phyloP scores from a whole-genome alignment of 257 asterid species.

The Przewalskia tangutica region DNA sequence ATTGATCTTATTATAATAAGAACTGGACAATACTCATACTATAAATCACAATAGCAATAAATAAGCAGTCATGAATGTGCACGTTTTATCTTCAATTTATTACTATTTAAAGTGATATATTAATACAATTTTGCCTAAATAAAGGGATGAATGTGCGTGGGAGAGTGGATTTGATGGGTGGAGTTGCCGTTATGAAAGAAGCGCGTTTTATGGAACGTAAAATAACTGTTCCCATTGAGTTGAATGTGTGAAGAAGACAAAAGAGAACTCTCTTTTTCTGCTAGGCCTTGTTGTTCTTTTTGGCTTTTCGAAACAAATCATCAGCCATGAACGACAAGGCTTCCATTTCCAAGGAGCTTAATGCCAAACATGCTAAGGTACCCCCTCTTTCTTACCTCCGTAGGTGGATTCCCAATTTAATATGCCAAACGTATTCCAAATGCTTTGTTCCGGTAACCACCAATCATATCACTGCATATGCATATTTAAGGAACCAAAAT shows the following conservation, averaged over 20 bases:
- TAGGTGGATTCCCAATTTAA: too few species aligned
- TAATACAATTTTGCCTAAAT: too few species aligned
- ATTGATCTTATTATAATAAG: too few species aligned
- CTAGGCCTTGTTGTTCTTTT: background rate
- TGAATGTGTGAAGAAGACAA: background rate
- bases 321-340: constrained; percentile 70
- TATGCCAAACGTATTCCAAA: too few species aligned
- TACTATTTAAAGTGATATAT: too few species aligned
- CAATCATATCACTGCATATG: too few species aligned
- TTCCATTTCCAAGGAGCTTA: constrained; percentile 72
- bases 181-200: background rate
- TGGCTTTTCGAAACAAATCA: background rate
- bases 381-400: background rate
- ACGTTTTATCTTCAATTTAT: too few species aligned
- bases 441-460: too few species aligned
- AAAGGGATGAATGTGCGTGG: background rate
- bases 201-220: background rate
- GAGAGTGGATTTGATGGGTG: background rate
- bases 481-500: too few species aligned
- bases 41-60: too few species aligned
- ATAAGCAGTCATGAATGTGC: too few species aligned
- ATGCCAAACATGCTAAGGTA: constrained; percentile 41
- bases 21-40: too few species aligned
- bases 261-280: constrained; percentile 5
- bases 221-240: background rate